Evolutionary conservation across 2,329 filamentous ascomycete species (phyloP).

Genomic region (Arthrinium phaeospermum): DNA sequence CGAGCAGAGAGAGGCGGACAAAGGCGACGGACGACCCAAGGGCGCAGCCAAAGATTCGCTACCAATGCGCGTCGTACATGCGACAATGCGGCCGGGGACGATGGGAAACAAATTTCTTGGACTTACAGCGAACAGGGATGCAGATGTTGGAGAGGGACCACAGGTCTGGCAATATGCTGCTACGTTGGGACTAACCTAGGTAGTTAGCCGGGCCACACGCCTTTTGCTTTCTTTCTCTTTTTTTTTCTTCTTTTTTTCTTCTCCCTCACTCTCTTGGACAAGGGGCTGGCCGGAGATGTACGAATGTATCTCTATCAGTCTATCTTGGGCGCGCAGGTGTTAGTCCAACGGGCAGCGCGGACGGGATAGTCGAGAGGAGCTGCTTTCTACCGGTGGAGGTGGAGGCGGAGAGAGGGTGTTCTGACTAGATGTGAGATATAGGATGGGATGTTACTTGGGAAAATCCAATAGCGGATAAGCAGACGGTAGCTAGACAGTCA

Average conservation of each 20-base stretch:
- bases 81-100: background rate
- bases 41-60: background rate
- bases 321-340: background rate
- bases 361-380: background rate
- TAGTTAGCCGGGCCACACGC: background rate
- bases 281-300: background rate
- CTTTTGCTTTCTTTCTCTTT: background rate
- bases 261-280: background rate
- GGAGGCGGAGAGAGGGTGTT: background rate
- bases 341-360: conserved; percentile 1
- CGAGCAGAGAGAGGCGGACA: background rate
- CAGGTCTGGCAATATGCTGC: background rate
- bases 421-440: conserved; percentile 1
- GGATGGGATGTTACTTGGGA: background rate
- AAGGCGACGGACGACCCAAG: background rate
- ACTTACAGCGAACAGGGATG: conserved; percentile 15
- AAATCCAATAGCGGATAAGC: background rate
- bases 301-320: background rate
- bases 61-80: background rate
- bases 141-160: background rate
- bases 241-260: background rate
- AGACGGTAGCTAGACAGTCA: background rate
- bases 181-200: background rate
- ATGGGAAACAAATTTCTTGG: conserved; percentile 1
- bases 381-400: background rate